Conservation (phyloP, 2,329 filamentous ascomycete genomes). For the Coniochaeta hoffmannii region DNA sequence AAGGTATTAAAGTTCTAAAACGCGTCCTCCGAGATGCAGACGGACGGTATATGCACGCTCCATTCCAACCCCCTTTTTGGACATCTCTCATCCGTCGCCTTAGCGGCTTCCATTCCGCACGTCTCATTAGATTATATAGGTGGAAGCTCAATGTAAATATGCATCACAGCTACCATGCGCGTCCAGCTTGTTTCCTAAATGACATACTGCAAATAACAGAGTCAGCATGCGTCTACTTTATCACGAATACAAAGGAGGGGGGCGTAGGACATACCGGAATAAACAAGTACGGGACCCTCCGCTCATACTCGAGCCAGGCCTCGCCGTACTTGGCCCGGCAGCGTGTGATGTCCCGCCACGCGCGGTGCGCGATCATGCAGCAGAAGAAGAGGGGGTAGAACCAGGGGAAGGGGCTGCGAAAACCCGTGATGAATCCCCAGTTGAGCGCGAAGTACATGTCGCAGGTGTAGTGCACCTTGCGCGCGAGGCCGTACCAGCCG, state of each 20-base stretch:
- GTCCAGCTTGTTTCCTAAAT: not conserved
- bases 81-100: not conserved
- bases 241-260: not conserved
- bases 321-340: constrained; percentile 76
- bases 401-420: constrained; percentile 75
- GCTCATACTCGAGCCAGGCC: constrained; percentile 75
- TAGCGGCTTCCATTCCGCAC: not conserved
- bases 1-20: not conserved
- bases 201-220: not conserved
- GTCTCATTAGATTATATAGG: not conserved
- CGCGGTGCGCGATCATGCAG: constrained; percentile 73
- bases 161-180: not conserved
- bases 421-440: constrained; percentile 78
- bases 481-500: constrained; percentile 69
- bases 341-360: constrained; percentile 65
- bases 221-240: not conserved
- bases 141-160: not conserved
- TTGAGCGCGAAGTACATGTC: constrained; percentile 70
- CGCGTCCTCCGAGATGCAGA: not conserved
- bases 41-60: not conserved
- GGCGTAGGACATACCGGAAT: constrained; percentile 42
- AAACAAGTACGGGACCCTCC: constrained; percentile 58
- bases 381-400: constrained; percentile 81
- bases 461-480: constrained; percentile 75
- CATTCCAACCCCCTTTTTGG: not conserved